Conservation (phyloP, 2,329 filamentous ascomycete species). For the Fonsecaea pugnacius region DNA sequence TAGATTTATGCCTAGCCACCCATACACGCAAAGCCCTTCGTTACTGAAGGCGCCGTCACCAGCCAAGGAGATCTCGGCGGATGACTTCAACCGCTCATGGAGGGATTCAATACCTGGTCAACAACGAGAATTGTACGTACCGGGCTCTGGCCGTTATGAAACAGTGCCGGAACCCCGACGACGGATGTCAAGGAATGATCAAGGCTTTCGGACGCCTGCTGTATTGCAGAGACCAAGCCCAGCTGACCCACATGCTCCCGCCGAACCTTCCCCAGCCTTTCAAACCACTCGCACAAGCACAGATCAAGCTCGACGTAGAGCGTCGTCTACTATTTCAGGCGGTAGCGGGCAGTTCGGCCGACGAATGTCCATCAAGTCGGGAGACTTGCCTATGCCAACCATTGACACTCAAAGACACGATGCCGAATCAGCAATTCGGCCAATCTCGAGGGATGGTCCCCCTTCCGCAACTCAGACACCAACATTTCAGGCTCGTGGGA, state of each 20-base stretch:
- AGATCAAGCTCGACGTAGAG: slow-evolving; percentile 74
- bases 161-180: slow-evolving; percentile 77
- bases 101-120: slow-evolving; percentile 68
- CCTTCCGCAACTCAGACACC: slow-evolving; percentile 33
- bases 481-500: slow-evolving; percentile 41
- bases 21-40: slow-evolving; percentile 60
- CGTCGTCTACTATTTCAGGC: slow-evolving; percentile 89
- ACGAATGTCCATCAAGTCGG: slow-evolving; percentile 62
- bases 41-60: slow-evolving; percentile 73
- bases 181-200: slow-evolving; percentile 69
- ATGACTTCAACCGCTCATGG: slow-evolving; percentile 89
- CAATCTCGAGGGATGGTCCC: slow-evolving; percentile 37
- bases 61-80: slow-evolving; percentile 85
- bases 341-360: slow-evolving; percentile 73
- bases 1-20: slow-evolving; percentile 60
- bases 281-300: slow-evolving; percentile 73
- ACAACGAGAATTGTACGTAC: slow-evolving; percentile 84
- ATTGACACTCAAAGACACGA: slow-evolving; percentile 42
- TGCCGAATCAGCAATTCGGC: slow-evolving; percentile 44
- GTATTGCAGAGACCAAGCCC: slow-evolving; percentile 75
- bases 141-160: slow-evolving; percentile 91
- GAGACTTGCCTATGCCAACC: slow-evolving; percentile 47
- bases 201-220: slow-evolving; percentile 71
- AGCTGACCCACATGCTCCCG: slow-evolving; percentile 66
- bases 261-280: slow-evolving; percentile 84